Base-by-base conservation (phyloP, 768 basidiomycete genomes). In the Imleria badia region DNA sequence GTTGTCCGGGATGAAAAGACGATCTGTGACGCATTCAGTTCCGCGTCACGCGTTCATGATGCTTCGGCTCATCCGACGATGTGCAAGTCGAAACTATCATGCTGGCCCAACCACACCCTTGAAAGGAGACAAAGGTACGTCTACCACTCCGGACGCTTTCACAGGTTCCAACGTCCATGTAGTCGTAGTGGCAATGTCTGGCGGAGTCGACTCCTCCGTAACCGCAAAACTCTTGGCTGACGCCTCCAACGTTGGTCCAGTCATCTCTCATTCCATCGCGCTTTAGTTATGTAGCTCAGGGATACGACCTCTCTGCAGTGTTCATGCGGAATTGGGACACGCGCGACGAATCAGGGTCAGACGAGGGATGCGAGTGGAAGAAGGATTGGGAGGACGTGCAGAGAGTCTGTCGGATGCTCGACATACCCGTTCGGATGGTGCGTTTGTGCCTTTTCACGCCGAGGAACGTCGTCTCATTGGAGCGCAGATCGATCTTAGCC, bases 241-340 rank as follows among this genome's bases (percentile, higher is more conserved):
- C 41, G 1, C 49, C 2, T 49, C 64, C 0, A 72, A 87, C 66
- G 91, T 89, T 17, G 54, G 72, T 68, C 35, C 11, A 12, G 13
- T 20, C 20, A 0, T 44, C 31, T 45, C 26, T 13, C 20, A 8
- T 13, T 10, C 0, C 29, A 13, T 42, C 20, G 10, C 45, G 11
- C 3, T 31, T 45, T 52, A 6, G 20, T 35, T 14, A 40, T 39
- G 41, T 39, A 17, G 30, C 52, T 53, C 56, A 93, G 88, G 86
- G 89, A 56, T 89, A 84, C 59, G 85, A 94, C 64, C 77, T 96
- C 2, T 88, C 89, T 38, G 92, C 92, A 22, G 81, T 97, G 1
- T 98, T 87, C 70, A 98, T 98, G 95, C 82, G 92, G 20, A 98
- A 98, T 55, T 98, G 95, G 95, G 90, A 93, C 62, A 88, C 87